These are phyloP conservation scores for Mucor irregularis DNA, from an alignment of 371 early-diverging fungal genomes.

Conservation along the genomic window DNA sequence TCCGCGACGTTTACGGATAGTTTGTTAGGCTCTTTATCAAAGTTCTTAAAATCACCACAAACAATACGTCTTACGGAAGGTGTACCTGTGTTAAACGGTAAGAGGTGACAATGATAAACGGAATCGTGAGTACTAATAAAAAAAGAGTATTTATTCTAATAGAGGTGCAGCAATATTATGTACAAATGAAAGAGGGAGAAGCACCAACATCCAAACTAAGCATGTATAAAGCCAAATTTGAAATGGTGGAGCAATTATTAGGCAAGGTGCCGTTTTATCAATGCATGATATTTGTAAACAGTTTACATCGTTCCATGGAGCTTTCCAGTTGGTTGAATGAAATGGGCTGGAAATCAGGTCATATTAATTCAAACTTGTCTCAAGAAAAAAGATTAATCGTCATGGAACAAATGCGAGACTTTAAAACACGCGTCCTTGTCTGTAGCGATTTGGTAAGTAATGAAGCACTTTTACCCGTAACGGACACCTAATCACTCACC, in stretches of 20 bases:
- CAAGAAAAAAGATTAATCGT: constrained; percentile 63
- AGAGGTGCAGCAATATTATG: constrained; percentile 64
- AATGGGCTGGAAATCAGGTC: constrained; percentile 59
- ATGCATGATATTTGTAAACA: constrained; percentile 67
- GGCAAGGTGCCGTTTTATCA: constrained; percentile 62
- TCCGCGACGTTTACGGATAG: constrained; percentile 65
- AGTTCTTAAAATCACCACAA: constrained; percentile 51
- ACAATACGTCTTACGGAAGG: constrained; percentile 59
- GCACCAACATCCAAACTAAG: constrained; percentile 4
- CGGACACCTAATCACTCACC: background rate
- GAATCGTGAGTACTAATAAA: too few relatives aligned
- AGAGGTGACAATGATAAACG: background rate
- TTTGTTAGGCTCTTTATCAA: constrained; percentile 36
- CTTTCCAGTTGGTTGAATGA: constrained; percentile 55
- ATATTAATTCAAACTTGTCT: constrained; percentile 53
- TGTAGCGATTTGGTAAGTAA: constrained; percentile 74
- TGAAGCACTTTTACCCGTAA: too few relatives aligned
- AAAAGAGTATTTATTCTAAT: background rate
- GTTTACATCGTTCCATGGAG: constrained; percentile 52
- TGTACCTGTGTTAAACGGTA: constrained; percentile 61
- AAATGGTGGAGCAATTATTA: constrained; percentile 49
- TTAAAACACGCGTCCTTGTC: constrained; percentile 71
- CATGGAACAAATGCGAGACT: constrained; percentile 66
- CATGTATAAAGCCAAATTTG: constrained; percentile 55
- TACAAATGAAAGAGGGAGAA: constrained; percentile 22